Evolutionary conservation across 2,329 filamentous ascomycete genomes (phyloP).

Genomic region (Cordyceps fumosorosea): DNA sequence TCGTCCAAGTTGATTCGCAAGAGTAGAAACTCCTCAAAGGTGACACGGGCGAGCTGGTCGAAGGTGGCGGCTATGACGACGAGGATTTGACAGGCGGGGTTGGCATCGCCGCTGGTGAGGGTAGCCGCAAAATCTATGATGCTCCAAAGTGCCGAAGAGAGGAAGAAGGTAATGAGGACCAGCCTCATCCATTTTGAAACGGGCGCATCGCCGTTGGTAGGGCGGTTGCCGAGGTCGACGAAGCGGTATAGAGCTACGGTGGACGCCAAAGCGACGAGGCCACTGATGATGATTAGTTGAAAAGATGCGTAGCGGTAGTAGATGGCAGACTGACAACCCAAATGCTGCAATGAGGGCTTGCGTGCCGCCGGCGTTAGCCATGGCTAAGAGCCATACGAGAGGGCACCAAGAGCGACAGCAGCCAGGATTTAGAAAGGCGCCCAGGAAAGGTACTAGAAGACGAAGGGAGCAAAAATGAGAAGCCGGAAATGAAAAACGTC

Average conservation of each 20-base stretch:
- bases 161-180: constrained; percentile 52
- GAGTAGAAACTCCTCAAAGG: constrained; percentile 47
- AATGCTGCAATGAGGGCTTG: constrained; percentile 49
- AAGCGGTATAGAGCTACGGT: constrained; percentile 40
- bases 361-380: constrained; percentile 38
- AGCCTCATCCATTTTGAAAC: constrained; percentile 56
- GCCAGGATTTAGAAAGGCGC: constrained; percentile 23
- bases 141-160: constrained; percentile 47
- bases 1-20: constrained; percentile 41
- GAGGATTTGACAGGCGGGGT: constrained; percentile 41
- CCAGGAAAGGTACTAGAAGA: constrained; percentile 26
- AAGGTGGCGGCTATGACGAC: constrained; percentile 47
- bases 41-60: constrained; percentile 49
- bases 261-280: constrained; percentile 47
- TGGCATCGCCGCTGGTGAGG: constrained; percentile 29
- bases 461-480: neutral
- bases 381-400: constrained; percentile 22
- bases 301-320: neutral
- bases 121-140: constrained; percentile 44
- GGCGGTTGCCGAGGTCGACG: constrained; percentile 34
- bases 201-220: constrained; percentile 32
- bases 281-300: constrained; percentile 28
- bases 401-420: neutral
- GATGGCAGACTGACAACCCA: constrained; percentile 39
- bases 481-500: neutral